Percentiles rank a stretch among this genome's conserved stretches.
phyloP scores from a whole-genome alignment of 2,329 filamentous ascomycete genomes.

The Botrytis medusae region DNA sequence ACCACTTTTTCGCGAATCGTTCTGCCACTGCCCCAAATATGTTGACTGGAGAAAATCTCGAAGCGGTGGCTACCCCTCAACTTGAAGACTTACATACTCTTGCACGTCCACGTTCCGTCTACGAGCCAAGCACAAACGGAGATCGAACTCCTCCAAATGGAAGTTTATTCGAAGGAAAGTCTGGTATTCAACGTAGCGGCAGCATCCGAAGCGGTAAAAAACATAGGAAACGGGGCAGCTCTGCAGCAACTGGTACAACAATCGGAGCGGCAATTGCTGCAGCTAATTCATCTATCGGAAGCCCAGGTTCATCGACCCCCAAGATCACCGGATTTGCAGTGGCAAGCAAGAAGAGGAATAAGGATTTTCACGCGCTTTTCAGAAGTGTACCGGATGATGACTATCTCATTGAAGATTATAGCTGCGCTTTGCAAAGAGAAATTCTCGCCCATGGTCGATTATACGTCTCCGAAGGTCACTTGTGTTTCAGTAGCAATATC shows the following conservation, averaged over 20 bases:
- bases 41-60: slow-evolving; percentile 28
- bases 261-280: slow-evolving; percentile 71
- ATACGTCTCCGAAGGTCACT: slow-evolving; percentile 94
- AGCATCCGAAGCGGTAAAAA: slow-evolving; percentile 65
- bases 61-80: slow-evolving; percentile 27
- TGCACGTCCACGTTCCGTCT: slow-evolving; percentile 49
- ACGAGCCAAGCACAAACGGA: slow-evolving; percentile 51
- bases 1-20: slow-evolving; percentile 27
- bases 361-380: slow-evolving; percentile 91
- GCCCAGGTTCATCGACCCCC: slow-evolving; percentile 60
- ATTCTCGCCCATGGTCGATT: slow-evolving; percentile 91
- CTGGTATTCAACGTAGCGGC: slow-evolving; percentile 51
- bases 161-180: slow-evolving; percentile 64
- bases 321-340: slow-evolving; percentile 94
- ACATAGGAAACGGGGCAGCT: slow-evolving; percentile 73
- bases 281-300: slow-evolving; percentile 68
- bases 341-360: slow-evolving; percentile 92
- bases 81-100: slow-evolving; percentile 34
- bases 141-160: slow-evolving; percentile 66
- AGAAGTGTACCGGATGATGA: slow-evolving; percentile 97
- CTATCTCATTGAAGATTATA: slow-evolving; percentile 97
- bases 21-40: slow-evolving; percentile 13
- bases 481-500: slow-evolving; percentile 99
- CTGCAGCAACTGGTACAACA: slow-evolving; percentile 57
- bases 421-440: slow-evolving; percentile 91